Base-by-base conservation (phyloP, 352 stramenopile species). In the Thraustotheca clavata region DNA sequence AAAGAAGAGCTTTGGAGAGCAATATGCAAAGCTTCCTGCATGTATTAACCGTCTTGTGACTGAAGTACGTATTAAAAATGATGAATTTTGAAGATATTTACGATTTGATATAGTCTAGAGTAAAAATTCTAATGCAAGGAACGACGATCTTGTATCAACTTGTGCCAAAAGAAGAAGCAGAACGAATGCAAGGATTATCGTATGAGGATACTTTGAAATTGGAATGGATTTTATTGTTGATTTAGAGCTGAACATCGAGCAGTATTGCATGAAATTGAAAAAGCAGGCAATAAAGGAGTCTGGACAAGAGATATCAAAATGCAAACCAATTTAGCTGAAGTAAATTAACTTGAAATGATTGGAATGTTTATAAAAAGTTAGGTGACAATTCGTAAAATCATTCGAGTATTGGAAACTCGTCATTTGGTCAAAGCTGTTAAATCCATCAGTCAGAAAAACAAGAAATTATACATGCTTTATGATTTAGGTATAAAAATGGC, bases 401-500 rank as follows among this genome's bases (percentile, higher is more conserved):
- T 99, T 72, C 98, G 98, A 69, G 75, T 96, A 69, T 74, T 99
- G 27, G 97, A 99, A 73, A 89, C 84, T 57, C 88, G 96, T 11
- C 85, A 89, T 68, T 77, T 99, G 4, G 96, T 99, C 77, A 99
- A 99, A 82, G 95, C 94, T 54, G 95, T 99, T 73, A 98, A 99
- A 74, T 98, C 93, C 8, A 98, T 99, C 40, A 98, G 89, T 46
- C 98, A 94, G 79, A 99, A 99, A 79, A 98, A 96, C 65, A 99
- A 99, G 79, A 99, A 99, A 73, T 76, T 99, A 0, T 99, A 99
- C 77, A 99, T 99, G 92, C 80, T 97, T 2, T 97, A 89, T 67
- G 89, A 98, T 59, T 76, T 97, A 49, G 84, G 85, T 94, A 73
- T 48, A 35, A 22, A 9, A 57, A 33, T 60, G 31, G 46, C n/a